Base-by-base conservation (phyloP, 2,329 filamentous ascomycete genomes). In the Fusarium sp. region DNA sequence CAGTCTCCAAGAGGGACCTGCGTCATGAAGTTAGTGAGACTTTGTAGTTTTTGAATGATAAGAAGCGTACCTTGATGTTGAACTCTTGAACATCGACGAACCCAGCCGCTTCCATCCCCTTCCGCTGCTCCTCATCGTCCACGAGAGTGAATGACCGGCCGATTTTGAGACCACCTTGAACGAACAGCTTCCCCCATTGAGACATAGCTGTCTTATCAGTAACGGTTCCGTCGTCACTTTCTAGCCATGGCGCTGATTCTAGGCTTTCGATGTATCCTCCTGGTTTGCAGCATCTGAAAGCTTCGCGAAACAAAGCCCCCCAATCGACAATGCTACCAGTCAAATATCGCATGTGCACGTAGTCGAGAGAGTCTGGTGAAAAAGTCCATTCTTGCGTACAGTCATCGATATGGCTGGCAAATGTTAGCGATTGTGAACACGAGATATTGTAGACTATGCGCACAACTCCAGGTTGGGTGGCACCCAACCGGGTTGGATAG, bases 341-440 rank as follows among this genome's bases (percentile, higher is more conserved):
- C 2, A 68, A 30, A 15, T 68, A 68, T 9, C 66, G 22, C 63
- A 68, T 67, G 12, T 68, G 37, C 9, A 68, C 22, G 1, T 67
- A 68, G 3, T 67, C 63, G 4, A 68, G 50, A 10, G 66, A 54
- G 3, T 43, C 4, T 3, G 63, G 15, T 1, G 63, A 25, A 4
- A 68, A 68, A 6, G 66, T 68, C 66, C 66, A 68, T 11, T 65
- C 43, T 14, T 68, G 63, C 4, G 63, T 68, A 7, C 66, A 68
- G 32, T 68, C 66, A 17, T 68, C 66, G 0, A 68, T 68, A 11
- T 67, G 63, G 2, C 66, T 68, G 0, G 6, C 17, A 2, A 0
- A 15, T 1, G 3, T 33, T 10, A 57, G 17, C 3, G 4, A 15
- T 25, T 57, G 32, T 1, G 1, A 17, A 15, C 9, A 33, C 14